phyloP scores from a whole-genome alignment of 257 asterid genomes.

The Fraxinus cuspidata region DNA sequence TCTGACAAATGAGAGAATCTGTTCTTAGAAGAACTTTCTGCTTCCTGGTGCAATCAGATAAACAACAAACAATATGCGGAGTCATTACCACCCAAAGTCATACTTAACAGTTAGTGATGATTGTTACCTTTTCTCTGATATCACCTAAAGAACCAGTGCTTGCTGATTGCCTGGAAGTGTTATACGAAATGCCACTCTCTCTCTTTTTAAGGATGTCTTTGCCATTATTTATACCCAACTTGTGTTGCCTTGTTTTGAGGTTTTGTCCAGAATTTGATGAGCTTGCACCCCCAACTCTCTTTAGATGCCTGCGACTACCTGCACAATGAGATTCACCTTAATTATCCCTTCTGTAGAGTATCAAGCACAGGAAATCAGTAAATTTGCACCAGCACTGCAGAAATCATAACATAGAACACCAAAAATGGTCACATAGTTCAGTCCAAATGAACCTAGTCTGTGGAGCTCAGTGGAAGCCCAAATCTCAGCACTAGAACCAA shows the following conservation, averaged over 20 bases:
- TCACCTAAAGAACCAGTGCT: constrained; percentile 27
- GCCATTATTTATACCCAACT: constrained; percentile 35
- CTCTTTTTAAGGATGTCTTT: constrained; percentile 27
- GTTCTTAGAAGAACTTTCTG: constrained; percentile 35
- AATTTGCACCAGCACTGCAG: too few relatives aligned
- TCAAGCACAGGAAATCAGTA: too few relatives aligned
- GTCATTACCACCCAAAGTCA: constrained; percentile 6
- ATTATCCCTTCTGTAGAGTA: not conserved
- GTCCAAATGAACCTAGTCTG: too few relatives aligned
- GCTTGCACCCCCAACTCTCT: constrained; percentile 32
- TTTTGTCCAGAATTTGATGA: constrained; percentile 33
- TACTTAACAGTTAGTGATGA: constrained; percentile 21
- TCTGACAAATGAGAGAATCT: constrained; percentile 57
- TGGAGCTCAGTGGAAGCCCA: too few relatives aligned
- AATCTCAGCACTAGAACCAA: too few relatives aligned
- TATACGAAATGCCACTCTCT: constrained; percentile 22
- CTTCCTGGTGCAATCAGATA: constrained; percentile 50
- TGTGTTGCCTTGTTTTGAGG: constrained; percentile 32
- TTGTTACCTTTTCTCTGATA: constrained; percentile 31
- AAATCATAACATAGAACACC: too few relatives aligned
- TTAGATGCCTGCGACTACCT: constrained; percentile 43
- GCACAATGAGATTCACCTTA: constrained; percentile 23
- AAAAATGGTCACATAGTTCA: too few relatives aligned
- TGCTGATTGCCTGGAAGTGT: constrained; percentile 26
- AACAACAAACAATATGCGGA: constrained; percentile 18